Evolutionary conservation across 108 stramenopile species (phyloP), one percentile per base, ranked within the genome.

Genomic region (Cyclotella distinguenda): DNA sequence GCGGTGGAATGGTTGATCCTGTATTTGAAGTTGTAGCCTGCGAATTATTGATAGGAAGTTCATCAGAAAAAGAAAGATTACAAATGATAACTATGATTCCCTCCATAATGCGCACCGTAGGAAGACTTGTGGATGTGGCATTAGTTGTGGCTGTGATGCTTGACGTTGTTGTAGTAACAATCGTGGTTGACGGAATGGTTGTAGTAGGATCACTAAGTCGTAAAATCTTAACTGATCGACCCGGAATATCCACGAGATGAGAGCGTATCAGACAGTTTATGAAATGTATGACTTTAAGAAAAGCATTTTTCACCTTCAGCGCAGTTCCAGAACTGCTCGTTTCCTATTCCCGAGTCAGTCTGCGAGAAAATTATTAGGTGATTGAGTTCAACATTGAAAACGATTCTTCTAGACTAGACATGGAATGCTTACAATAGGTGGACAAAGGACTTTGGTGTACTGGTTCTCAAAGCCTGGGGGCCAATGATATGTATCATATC

Each of bases 401-500:
- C n/a, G n/a, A n/a, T n/a, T n/a, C n/a, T n/a, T n/a, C n/a, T n/a
- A 47, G n/a, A 47, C 11, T 47, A 6, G 11, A 16, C 6, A 16
- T 16, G n/a, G 10, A 12, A 38, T 38, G 7, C 56, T 57, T 25
- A 39, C 56, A 6, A 64, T 15, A 38, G 63, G 48, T 40, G 63
- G 63, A 27, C 63, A 64, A 1, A 36, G 63, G 2, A n/a, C 6
- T 6, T 39, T 51, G 1, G 35, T n/a, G 49, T 64, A 64, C 35
- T 64, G 63, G 36, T 64, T 64, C 31, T 64, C 50, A 35, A 64
- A 64, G 7, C 63, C 63, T 7, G 23, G 4, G n/a, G 63, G 63
- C 63, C 63, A 64, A 12, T 26, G 35, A 43, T 66, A 72, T 7
- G 59, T 34, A 60, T 58, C 47, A 32, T 72, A 78, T 0, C 77